Base-by-base conservation (phyloP, 345 rosid genomes). In the Passiflora organensis region DNA sequence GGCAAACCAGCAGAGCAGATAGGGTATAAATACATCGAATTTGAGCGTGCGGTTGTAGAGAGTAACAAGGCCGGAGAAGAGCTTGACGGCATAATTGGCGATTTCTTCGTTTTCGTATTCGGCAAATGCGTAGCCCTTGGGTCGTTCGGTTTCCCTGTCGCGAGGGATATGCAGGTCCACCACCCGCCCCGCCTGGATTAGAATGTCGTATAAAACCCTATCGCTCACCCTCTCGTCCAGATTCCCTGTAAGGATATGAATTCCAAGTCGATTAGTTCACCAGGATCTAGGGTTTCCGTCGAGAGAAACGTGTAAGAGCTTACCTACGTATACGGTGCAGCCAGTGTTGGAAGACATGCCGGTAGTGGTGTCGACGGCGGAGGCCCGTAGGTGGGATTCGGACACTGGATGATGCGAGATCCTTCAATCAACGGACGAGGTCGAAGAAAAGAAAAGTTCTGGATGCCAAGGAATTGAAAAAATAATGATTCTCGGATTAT, bases 1-100 rank as follows among this genome's bases (percentile, higher is more conserved):
- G n/a, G 42, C 12, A 1, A n/a, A 16, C 10, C 10, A 45, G 23
- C 23, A n/a, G n/a, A n/a, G n/a, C n/a, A n/a, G n/a, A n/a, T n/a
- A n/a, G n/a, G n/a, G n/a, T n/a, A n/a, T 4, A 72, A 90, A 47
- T 19, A 83, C 96, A 54, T 80, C 94, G 37, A 86, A 93, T 60
- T 76, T 86, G n/a, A 93, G 65, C 19, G 86, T 79, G 45, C 97
- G 69, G 11, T 76, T 86, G 67, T 80, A 75, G 13, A 93, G 83
- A 60, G 85, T 76, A n/a, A 93, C 94, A 19, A 93, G 85, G 63
- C 97, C 97, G 10, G 95, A 74, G 78, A 89, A 93, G 49, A 89
- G 94, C 82, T 75, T 86, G 39, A 89, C 85, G 34, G 99, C 96
- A 67, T 93, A 93, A 17, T 89, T 85, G 0, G 99, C 99, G 67